phyloP scores from a whole-genome alignment of 139 green algal genomes.

The Coccomyxa sp. region DNA sequence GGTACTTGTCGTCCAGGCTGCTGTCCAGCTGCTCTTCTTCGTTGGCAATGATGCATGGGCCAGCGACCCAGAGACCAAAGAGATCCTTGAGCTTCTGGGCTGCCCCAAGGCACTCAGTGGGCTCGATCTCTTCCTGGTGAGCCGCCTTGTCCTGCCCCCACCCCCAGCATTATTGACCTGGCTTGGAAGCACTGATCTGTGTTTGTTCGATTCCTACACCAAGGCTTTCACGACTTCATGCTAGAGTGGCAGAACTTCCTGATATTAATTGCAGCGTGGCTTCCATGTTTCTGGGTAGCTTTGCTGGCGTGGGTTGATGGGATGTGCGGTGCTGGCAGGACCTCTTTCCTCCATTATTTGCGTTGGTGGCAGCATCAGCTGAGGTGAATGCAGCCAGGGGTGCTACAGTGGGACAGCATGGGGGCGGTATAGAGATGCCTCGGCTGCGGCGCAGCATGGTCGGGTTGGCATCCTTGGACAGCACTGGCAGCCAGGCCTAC shows the following conservation, averaged over 20 bases:
- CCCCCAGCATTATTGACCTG: too few species aligned
- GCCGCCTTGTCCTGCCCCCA: too few species aligned
- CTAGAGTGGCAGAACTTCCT: too few species aligned
- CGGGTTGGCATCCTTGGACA: background rate
- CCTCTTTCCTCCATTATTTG: background rate
- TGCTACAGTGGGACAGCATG: background rate
- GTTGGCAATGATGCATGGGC: background rate
- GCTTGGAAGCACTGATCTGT: too few species aligned
- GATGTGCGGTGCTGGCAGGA: background rate
- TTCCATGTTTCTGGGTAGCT: too few species aligned
- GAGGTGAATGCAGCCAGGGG: background rate
- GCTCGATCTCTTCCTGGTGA: background rate
- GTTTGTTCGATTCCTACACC: too few species aligned
- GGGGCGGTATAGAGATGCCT: background rate
- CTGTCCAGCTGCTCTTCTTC: background rate
- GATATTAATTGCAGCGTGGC: too few species aligned
- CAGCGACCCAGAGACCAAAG: background rate
- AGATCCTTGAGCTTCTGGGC: slow-evolving; percentile 3
- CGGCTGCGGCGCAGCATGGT: background rate
- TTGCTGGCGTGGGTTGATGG: too few species aligned
- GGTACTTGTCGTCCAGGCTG: background rate
- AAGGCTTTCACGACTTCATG: too few species aligned
- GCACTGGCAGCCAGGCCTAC: background rate
- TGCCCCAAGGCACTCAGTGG: background rate
- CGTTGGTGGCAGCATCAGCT: background rate